Evolutionary conservation across 1,284 basidiomycete genomes (phyloP).

Genomic region (Entoloma clypeatum): DNA sequence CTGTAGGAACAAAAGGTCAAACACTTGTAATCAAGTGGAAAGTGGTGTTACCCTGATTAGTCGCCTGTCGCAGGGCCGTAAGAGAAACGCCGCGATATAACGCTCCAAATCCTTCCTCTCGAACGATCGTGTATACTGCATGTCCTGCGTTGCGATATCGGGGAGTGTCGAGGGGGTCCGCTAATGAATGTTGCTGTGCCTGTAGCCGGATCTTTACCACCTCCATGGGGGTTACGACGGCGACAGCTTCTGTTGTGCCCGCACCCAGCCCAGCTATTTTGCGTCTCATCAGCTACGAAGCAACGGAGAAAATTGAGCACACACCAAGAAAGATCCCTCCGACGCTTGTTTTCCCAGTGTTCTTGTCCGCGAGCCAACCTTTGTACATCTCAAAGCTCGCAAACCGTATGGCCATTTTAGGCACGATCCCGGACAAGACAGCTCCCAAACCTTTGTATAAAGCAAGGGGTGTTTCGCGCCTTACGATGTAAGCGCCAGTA

Average conservation of each 20-base stretch:
- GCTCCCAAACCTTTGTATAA: constrained; percentile 98
- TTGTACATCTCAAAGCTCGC: constrained; percentile 98
- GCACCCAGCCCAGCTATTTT: constrained; percentile 84
- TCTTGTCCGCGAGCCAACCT: constrained; percentile 69
- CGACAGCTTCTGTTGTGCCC: constrained; percentile 91
- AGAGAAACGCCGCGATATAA: constrained; percentile 92
- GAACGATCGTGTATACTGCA: constrained; percentile 92
- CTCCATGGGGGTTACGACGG: constrained; percentile 98
- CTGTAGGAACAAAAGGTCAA: constrained; percentile 32
- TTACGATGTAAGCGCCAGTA: constrained; percentile 87
- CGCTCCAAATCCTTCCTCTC: constrained; percentile 86
- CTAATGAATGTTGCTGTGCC: constrained; percentile 96
- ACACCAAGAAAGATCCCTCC: constrained; percentile 77
- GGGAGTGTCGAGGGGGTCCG: constrained; percentile 92
- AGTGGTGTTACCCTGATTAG: constrained; percentile 80
- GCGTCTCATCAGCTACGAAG: constrained; percentile 1
- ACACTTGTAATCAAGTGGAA: not conserved
- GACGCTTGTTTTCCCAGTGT: constrained; percentile 73
- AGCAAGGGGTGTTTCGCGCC: constrained; percentile 90
- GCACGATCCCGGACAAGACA: constrained; percentile 96
- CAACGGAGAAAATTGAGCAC: constrained; percentile 18
- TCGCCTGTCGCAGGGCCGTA: constrained; percentile 94
- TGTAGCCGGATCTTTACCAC: constrained; percentile 99
- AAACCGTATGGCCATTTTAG: constrained; percentile 99
- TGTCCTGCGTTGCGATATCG: constrained; percentile 97